These are phyloP conservation scores for Talaromyces liani DNA, from an alignment of 495 filamentous ascomycete species.

Conservation along the genomic window DNA sequence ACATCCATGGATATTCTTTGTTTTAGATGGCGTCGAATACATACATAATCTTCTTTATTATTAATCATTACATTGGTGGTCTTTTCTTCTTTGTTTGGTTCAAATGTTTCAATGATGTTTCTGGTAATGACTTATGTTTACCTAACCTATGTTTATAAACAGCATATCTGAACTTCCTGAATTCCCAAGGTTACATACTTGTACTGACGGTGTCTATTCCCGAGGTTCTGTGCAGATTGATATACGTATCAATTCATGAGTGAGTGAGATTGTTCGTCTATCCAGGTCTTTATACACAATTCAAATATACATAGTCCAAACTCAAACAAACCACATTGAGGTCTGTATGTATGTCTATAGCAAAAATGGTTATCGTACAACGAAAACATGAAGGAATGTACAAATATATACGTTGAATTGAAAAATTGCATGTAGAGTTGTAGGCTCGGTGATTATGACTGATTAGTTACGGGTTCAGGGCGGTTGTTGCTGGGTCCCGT, in stretches of 20 bases:
- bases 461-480: not conserved
- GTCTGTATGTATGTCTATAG: not conserved
- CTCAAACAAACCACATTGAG: not conserved
- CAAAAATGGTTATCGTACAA: not conserved
- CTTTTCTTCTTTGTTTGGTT: not conserved
- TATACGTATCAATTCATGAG: no score
- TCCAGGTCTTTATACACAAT: not conserved
- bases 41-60: not conserved
- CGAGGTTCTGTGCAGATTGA: no score
- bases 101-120: no score
- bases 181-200: no score
- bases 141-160: no score
- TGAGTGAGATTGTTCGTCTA: not conserved
- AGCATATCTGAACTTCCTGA: no score
- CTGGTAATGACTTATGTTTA: no score
- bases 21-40: not conserved
- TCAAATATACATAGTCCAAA: not conserved
- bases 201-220: no score
- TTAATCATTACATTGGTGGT: not conserved
- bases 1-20: not conserved
- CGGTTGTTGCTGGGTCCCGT: slow-evolving; percentile 2
- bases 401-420: not conserved
- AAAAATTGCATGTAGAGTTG: not conserved
- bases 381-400: not conserved
- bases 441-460: not conserved